Conservation (phyloP, 352 stramenopile genomes). For the Pythium monospermum region DNA sequence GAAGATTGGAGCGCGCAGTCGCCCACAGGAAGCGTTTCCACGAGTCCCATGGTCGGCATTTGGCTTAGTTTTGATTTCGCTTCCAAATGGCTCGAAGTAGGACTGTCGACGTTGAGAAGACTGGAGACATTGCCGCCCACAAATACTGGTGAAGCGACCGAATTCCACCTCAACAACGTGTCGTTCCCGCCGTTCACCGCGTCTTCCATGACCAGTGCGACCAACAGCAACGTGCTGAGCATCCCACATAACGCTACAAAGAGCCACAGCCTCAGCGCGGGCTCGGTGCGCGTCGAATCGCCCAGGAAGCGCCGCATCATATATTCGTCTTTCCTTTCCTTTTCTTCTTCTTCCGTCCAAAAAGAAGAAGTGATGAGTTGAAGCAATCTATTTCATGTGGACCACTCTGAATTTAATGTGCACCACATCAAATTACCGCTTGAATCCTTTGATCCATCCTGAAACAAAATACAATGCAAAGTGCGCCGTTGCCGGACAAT, state of each 20-base stretch:
- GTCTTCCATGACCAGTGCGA: conserved; percentile 11
- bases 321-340: too few species aligned
- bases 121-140: conserved; percentile 1
- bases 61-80: too few species aligned
- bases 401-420: conserved; percentile 9
- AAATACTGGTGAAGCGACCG: conserved; percentile 14
- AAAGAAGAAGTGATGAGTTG: background rate
- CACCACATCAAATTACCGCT: background rate
- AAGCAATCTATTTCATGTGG: conserved; percentile 1
- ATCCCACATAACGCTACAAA: conserved; percentile 11
- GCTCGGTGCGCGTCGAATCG: conserved; percentile 2
- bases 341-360: background rate
- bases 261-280: conserved; percentile 17
- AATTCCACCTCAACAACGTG: background rate
- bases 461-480: too few species aligned
- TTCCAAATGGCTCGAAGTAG: background rate
- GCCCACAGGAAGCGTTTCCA: conserved; percentile 66
- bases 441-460: background rate
- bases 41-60: conserved; percentile 31
- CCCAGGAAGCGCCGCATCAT: conserved; percentile 3
- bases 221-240: conserved; percentile 12
- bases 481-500: background rate
- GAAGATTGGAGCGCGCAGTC: conserved; percentile 40
- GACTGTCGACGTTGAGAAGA: background rate
- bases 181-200: background rate